Base-by-base conservation (phyloP, 208 protist species). In the Trypanosoma grayi region DNA sequence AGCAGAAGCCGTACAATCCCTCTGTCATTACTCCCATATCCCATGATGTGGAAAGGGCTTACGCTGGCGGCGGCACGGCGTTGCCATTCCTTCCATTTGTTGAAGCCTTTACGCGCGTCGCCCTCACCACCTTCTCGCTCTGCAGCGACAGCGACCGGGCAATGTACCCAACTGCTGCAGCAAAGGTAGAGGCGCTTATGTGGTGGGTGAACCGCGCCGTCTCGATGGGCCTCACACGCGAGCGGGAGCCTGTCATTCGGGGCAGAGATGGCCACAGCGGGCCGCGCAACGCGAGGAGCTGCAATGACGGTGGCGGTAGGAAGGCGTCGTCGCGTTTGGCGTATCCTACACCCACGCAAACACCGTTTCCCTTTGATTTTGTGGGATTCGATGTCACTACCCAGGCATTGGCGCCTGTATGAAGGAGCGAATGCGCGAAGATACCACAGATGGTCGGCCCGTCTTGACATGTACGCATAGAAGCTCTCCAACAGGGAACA, bases 151-250 rank as follows among this genome's bases (percentile, higher is more conserved):
- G 45, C 22, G 77, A 88, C 36, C 39, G 36, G 6, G 24, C 47
- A 4, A 75, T 73, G 41, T 89, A 85, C 64, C 85, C 83, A 22
- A 83, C 87, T 24, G 75, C 77, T 34, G 58, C 61, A 1, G 51
- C 70, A 22, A 90, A 89, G 52, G 60, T 80, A 7, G 30, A 45
- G 0, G 83, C 79, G 18, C 73, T 93, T 13, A 87, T 90, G 81
- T 62, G 66, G 56, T 93, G 83, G 81, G 63, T 87, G 16, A 93
- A 90, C 44, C 68, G 80, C n/a, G 69, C 83, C 30, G 58, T 93
- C 22, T 31, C 46, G 6, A 63, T 83, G 16, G 3, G 25, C 11
- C 28, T 30, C 14, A 27, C 36, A 20, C 40, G 20, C 27, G 37
- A 52, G 40, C 28, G 37, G 10, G n/a, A n/a, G n/a, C n/a, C n/a